Percentiles rank a stretch among this genome's conserved stretches.
phyloP scores from a whole-genome alignment of 2,329 filamentous ascomycete genomes.

The Ophiostoma angusticollis region DNA sequence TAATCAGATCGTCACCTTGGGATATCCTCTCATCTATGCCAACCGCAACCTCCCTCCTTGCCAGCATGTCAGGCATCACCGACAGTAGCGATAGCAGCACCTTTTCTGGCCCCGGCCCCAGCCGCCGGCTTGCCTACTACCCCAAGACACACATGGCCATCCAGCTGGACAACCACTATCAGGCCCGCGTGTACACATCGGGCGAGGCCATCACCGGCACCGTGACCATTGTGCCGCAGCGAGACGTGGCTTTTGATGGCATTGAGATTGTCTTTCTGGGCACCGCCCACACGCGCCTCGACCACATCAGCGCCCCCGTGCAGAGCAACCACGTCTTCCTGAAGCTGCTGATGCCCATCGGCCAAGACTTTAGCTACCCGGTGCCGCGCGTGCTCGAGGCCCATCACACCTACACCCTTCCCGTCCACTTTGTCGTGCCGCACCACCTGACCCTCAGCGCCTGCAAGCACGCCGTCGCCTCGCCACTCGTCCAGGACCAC shows the following conservation, averaged over 20 bases:
- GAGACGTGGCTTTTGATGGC: slow-evolving; percentile 35
- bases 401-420: slow-evolving; percentile 35
- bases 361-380: slow-evolving; percentile 34
- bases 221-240: slow-evolving; percentile 31
- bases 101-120: slow-evolving; percentile 7
- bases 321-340: slow-evolving; percentile 40
- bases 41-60: too few species aligned
- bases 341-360: slow-evolving; percentile 42
- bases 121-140: slow-evolving; percentile 10
- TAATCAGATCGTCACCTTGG: too few species aligned
- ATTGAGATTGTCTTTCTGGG: slow-evolving; percentile 43
- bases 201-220: slow-evolving; percentile 37
- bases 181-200: slow-evolving; percentile 42
- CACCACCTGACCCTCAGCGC: slow-evolving; percentile 42
- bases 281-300: slow-evolving; percentile 35
- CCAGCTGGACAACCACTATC: slow-evolving; percentile 39
- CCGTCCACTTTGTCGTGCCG: slow-evolving; percentile 49
- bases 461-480: slow-evolving; percentile 36
- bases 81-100: slow-evolving; percentile 7
- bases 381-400: slow-evolving; percentile 33
- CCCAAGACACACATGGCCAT: slow-evolving; percentile 32
- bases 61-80: too few species aligned
- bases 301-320: slow-evolving; percentile 36
- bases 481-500: slow-evolving; percentile 33
- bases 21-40: too few species aligned